Conservation (phyloP, 495 filamentous ascomycete species). For the Aspergillus hancockii region DNA sequence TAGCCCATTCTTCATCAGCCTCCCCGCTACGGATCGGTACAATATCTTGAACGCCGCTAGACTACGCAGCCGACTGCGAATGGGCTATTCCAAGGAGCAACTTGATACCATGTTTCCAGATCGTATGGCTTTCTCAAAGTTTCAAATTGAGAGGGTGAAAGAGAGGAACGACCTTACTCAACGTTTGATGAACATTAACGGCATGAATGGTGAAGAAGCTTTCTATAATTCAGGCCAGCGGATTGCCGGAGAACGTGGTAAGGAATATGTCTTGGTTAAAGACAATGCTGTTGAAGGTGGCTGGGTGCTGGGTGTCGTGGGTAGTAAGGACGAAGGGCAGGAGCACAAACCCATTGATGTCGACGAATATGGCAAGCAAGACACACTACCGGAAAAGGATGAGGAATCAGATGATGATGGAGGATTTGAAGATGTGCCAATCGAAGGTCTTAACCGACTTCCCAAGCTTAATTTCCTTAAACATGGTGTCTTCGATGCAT, state of each 20-base stretch:
- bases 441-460: constrained; percentile 88
- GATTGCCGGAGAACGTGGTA: constrained; percentile 85
- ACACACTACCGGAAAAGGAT: constrained; percentile 50
- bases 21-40: constrained; percentile 89
- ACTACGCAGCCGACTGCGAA: constrained; percentile 79
- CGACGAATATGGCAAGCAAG: constrained; percentile 61
- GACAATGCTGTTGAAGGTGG: constrained; percentile 93
- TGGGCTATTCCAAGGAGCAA: constrained; percentile 97
- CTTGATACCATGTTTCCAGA: constrained; percentile 95
- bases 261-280: constrained; percentile 94
- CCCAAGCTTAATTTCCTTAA: constrained; percentile 60
- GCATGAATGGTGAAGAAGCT: constrained; percentile 76
- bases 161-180: constrained; percentile 96
- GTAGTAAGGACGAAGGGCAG: constrained; percentile 73
- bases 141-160: constrained; percentile 91
- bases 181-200: constrained; percentile 89
- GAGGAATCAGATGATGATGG: constrained; percentile 60
- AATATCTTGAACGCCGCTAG: constrained; percentile 95
- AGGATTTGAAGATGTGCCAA: constrained; percentile 92
- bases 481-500: constrained; percentile 41
- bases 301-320: constrained; percentile 95
- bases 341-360: constrained; percentile 86
- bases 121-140: constrained; percentile 94
- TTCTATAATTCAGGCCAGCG: constrained; percentile 64
- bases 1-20: constrained; percentile 84